A percentile compares a stretch with the other conserved stretches of the same genome.
These are phyloP conservation scores for Penicillium sp. DNA, from an alignment of 2,329 filamentous ascomycete genomes.

Conservation along the genomic window DNA sequence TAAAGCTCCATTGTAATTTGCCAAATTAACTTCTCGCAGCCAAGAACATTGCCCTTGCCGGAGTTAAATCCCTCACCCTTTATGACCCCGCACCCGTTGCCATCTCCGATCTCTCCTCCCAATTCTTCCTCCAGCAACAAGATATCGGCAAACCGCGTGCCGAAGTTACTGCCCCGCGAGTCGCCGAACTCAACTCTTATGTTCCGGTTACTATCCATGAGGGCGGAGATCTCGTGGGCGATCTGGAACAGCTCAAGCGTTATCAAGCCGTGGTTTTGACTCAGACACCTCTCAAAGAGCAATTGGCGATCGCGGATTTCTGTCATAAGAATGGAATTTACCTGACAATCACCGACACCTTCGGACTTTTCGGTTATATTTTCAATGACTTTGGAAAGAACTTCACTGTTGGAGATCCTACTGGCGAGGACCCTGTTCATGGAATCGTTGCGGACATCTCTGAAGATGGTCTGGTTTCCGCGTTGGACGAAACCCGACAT, in stretches of 20 bases:
- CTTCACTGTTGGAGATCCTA: constrained; percentile 87
- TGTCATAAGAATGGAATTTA: constrained; percentile 94
- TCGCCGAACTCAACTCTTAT: constrained; percentile 95
- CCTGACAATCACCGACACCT: constrained; percentile 84
- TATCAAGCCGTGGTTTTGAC: constrained; percentile 95
- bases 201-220: constrained; percentile 82
- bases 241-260: constrained; percentile 81
- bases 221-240: constrained; percentile 67
- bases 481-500: constrained; percentile 91
- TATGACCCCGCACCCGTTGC: constrained; percentile 85
- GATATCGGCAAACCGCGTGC: constrained; percentile 94
- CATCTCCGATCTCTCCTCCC: constrained; percentile 89
- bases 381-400: constrained; percentile 98
- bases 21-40: constrained; percentile 53
- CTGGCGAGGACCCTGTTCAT: constrained; percentile 81
- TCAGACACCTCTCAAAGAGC: constrained; percentile 76
- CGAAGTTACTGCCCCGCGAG: constrained; percentile 80
- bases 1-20: not conserved
- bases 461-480: constrained; percentile 87
- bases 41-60: constrained; percentile 97
- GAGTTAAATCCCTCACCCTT: constrained; percentile 94
- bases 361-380: constrained; percentile 90
- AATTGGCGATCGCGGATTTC: constrained; percentile 85
- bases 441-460: constrained; percentile 92
- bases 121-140: constrained; percentile 89